phyloP scores from a whole-genome alignment of 345 rosid species.

The Litchi chinensis region DNA sequence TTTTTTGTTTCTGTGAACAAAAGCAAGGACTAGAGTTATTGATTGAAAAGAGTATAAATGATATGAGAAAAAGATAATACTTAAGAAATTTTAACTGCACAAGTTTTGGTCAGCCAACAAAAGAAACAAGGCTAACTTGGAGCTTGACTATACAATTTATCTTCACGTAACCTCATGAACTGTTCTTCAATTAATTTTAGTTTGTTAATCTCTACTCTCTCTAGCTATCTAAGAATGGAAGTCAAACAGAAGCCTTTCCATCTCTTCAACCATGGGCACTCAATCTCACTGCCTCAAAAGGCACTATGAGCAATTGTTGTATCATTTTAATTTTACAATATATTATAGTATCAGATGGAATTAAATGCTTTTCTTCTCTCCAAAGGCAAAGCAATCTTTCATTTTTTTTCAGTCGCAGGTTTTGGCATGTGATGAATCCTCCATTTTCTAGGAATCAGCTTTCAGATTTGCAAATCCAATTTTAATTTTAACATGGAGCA shows the following conservation, averaged over 20 bases:
- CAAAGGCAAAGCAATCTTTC: background rate
- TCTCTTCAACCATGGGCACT: slow-evolving; percentile 4
- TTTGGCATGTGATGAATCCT: background rate
- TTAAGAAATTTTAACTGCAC: slow-evolving; percentile 7
- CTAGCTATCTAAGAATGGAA: slow-evolving; percentile 4
- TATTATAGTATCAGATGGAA: background rate
- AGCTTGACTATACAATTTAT: background rate
- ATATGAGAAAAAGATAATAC: background rate
- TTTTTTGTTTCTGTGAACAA: slow-evolving; percentile 78
- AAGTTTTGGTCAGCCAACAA: background rate
- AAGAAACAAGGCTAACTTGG: background rate
- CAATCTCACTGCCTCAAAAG: background rate
- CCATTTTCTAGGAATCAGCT: background rate
- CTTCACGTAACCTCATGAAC: background rate
- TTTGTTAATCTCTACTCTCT: background rate
- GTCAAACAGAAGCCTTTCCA: background rate
- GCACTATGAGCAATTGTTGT: background rate
- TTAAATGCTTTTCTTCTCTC: background rate
- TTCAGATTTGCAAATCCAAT: background rate
- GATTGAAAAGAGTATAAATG: background rate
- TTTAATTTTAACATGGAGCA: background rate
- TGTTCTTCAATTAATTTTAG: background rate
- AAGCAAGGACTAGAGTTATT: slow-evolving; percentile 16
- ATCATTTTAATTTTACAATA: background rate
- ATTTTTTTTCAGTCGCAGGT: background rate